Conservation (phyloP, 495 filamentous ascomycete species). For the Neurospora tetraspora region DNA sequence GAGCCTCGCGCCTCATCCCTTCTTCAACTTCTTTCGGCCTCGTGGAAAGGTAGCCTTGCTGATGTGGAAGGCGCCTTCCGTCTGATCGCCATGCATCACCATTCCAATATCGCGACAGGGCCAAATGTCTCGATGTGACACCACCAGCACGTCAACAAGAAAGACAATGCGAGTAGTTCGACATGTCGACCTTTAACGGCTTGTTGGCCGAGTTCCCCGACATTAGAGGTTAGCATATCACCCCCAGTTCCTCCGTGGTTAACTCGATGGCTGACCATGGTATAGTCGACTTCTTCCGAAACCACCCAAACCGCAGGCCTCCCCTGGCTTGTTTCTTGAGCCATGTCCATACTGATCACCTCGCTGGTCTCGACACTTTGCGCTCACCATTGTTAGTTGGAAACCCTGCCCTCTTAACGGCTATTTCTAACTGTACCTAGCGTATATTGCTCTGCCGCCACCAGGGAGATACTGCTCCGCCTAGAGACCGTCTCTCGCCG, state of each 20-base stretch:
- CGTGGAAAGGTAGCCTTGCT: not conserved
- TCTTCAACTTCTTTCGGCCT: not conserved
- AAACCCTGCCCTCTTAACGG: not conserved
- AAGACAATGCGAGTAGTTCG: not conserved
- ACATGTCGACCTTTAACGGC: conserved; percentile 32
- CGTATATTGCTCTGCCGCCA: conserved; percentile 82
- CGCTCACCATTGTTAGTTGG: conserved; percentile 54
- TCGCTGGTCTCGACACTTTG: conserved; percentile 70
- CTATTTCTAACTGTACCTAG: conserved; percentile 12
- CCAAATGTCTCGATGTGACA: not conserved
- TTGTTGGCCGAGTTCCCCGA: conserved; percentile 52
- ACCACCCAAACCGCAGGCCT: conserved; percentile 38
- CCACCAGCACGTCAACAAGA: not conserved
- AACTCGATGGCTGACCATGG: not conserved
- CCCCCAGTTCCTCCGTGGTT: no score
- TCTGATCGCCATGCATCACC: not conserved
- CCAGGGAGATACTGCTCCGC: conserved; percentile 64
- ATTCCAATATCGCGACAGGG: not conserved
- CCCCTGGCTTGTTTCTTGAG: conserved; percentile 84
- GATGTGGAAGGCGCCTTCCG: not conserved
- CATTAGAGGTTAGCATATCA: conserved; percentile 41
- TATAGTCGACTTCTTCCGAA: conserved; percentile 77
- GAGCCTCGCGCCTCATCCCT: not conserved
- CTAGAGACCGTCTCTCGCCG: conserved; percentile 71
- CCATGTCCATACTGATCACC: conserved; percentile 89